Base-by-base conservation (phyloP, 2,329 filamentous ascomycete species). In the Lachnellula arida region DNA sequence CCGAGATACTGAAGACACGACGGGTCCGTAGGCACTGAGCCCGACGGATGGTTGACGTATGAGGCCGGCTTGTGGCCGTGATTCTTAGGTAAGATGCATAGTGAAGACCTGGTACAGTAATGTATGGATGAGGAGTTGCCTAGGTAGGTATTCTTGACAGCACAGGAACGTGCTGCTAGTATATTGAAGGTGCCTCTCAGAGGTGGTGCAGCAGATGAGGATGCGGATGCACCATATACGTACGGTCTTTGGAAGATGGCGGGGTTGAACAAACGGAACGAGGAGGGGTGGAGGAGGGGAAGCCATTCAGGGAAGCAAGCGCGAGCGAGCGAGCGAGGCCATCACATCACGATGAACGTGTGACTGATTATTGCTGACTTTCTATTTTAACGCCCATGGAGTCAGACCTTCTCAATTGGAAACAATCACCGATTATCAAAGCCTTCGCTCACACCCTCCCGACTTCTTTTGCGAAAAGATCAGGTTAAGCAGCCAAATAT, bases 1-100 rank as follows among this genome's bases (percentile, higher is more conserved):
- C 2, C 11, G 42, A 12, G n/a, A 44, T n/a, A 22, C 8, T 23
- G 22, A 12, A 44, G 19, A 23, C 19, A 22, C 42, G 42, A 22
- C 12, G 23, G 19, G 19, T 22, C 23, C 39, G 5, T 2, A 42
- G 15, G n/a, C 15, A 23, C 42, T 15, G 14, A 44, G 19, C 8
- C 7, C 11, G 42, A 23, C 42, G 42, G 22, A 19, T 19, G 15
- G 15, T 44, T 23, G 17, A 22, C 42, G 39, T 46, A 46, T 25
- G 25, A 47, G 32, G 51, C 48, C 14, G 39, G 12, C 12, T 17
- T 14, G 12, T 17, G 44, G 22, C 23, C 44, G 44, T 15, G 44
- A 8, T 22, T 50, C 53, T 51, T 28, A 55, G 47, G 53, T 51
- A 51, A 55, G 53, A 35, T 40, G 48, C 53, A 46, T 42, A 12